Evolutionary conservation across 495 filamentous ascomycete genomes (phyloP), one percentile per base, ranked within the genome.

Genomic region (Neurospora sp.): DNA sequence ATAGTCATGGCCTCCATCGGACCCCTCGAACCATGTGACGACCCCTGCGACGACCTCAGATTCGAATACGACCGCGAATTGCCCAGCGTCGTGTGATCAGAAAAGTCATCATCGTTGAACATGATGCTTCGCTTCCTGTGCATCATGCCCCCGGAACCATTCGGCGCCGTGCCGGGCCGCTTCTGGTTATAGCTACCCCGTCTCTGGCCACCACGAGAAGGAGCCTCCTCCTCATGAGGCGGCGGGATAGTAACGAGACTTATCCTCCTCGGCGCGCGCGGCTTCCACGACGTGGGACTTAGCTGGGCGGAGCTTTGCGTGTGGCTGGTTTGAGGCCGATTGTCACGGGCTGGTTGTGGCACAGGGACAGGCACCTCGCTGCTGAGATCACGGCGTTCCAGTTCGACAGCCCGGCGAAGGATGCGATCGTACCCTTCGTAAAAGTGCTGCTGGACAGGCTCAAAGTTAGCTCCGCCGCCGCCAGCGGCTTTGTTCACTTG

Each of bases 361-460:
- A 65, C 53, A 2, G 53, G 27, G 6, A 65, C 14, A 65, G 53
- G 53, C 6, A 65, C 53, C 27, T 65, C 27, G 7, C 27, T 35
- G 53, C 53, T 65, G 6, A 16, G 74, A 70, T 79, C 76, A 16
- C 72, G 72, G 1, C 75, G 73, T 22, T 79, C 77, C 3, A 80
- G 59, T 53, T 80, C 76, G 2, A 80, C 71, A 1, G 79, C 79
- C 4, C 76, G 72, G n/a, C 75, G 69, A 3, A 80, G 37, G 1
- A 80, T 74, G 38, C 74, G 73, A 45, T 80, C 78, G 71, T 80
- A 80, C 8, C 79, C 79, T 5, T 73, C 68, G 68, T 80, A 80
- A 40, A 80, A 80, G 20, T 79, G 75, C 14, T 71, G 73, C 39
- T 78, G 75, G 1, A 80, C 39, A 3, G 72, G 20, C 5, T 79